Evolutionary conservation across 257 asterid genomes (phyloP).

Genomic region (Coffea canephora): DNA sequence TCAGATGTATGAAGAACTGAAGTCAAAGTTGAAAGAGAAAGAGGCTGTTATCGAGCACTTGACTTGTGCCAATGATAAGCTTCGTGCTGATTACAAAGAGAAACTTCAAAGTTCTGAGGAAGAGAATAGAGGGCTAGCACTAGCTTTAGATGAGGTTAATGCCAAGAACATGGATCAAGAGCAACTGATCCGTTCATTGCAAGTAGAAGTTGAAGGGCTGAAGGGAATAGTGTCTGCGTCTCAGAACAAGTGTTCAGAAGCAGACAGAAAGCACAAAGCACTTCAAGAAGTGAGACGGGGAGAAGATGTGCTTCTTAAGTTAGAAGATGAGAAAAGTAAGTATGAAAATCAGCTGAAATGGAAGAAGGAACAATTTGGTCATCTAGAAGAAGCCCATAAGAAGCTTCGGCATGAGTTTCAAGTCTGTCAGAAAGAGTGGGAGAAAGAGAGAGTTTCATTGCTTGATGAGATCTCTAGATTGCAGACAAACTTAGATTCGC

Average conservation of each 20-base stretch:
- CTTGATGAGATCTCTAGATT: conserved; percentile 57
- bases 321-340: conserved; percentile 62
- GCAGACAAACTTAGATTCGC: conserved; percentile 63
- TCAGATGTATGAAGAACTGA: conserved; percentile 43
- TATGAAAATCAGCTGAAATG: conserved; percentile 72
- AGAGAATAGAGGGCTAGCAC: conserved; percentile 50
- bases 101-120: conserved; percentile 51
- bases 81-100: conserved; percentile 51
- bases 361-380: conserved; percentile 86
- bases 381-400: conserved; percentile 74
- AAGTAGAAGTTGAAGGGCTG: conserved; percentile 54
- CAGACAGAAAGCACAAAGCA: conserved; percentile 26
- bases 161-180: conserved; percentile 52
- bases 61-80: conserved; percentile 56
- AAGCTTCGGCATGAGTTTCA: conserved; percentile 50
- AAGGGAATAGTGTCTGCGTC: conserved; percentile 40
- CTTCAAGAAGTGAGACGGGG: conserved; percentile 42
- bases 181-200: conserved; percentile 42
- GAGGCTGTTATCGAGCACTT: conserved; percentile 54
- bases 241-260: conserved; percentile 36
- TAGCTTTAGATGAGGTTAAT: conserved; percentile 69
- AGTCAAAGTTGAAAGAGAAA: conserved; percentile 49
- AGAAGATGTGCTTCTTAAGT: conserved; percentile 45
- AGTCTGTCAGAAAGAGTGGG: conserved; percentile 75
- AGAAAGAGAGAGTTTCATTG: conserved; percentile 55